Evolutionary conservation across 352 stramenopile genomes (phyloP), one percentile per base, ranked within the genome.

Genomic region (Globisporangium echinulatum): DNA sequence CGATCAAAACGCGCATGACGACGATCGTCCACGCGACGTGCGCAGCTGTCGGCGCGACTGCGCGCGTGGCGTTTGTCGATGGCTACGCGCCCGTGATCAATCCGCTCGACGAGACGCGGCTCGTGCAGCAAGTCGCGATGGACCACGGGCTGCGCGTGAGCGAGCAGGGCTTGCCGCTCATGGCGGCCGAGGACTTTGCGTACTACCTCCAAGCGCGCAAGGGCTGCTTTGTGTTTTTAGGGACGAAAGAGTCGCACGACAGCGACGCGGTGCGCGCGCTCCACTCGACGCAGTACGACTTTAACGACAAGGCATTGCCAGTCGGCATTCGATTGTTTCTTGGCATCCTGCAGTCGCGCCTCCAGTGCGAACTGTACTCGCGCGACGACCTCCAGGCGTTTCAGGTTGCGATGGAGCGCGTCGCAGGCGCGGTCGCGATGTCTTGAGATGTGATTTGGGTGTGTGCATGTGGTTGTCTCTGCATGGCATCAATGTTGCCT

Each of bases 101-200:
- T 62, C 73, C 74, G 33, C 74, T 79, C n/a, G 78, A 84, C 52
- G 80, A 94, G 66, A 90, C 83, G n/a, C 72, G 81, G 42, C 71
- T 81, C 40, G 85, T 92, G 61, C 78, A 91, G 64, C 72, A 91
- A 37, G 72, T 94, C 7, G 80, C 76, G 2, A 76, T 88, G 69
- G 80, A 88, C 44, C 78, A 83, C 49, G 79, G 74, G 0, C 61
- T 90, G 39, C 76, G 88, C 51, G 82, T 97, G 54, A 88, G 91
- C 52, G 75, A 89, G 47, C 70, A 87, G 40, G 85, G 85, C 5
- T 63, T 90, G 38, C 68, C 92, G 4, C 96, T 97, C 37, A 98
- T 98, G 94, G 93, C 92, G 5, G 88, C 84, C 6, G 94, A 98
- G 72, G 94, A 98, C 65, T 98, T 98, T 81, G 85, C 83, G 13